phyloP scores from a whole-genome alignment of 768 basidiomycete species.

The Pulveroboletus sp. region DNA sequence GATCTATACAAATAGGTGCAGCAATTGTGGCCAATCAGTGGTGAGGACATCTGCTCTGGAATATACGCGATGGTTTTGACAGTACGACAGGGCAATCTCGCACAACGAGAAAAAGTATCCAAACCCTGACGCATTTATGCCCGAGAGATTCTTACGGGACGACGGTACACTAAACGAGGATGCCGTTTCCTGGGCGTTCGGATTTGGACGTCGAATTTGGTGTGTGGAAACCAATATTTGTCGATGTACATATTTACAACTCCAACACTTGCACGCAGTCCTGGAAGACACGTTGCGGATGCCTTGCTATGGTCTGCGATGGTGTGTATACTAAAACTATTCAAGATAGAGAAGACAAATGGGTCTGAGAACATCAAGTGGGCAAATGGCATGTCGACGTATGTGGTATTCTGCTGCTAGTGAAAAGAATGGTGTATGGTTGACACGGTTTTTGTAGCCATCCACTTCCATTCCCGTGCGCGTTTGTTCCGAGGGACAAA shows the following conservation, averaged over 20 bases:
- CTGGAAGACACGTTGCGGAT: constrained; percentile 22
- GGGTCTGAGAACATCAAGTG: constrained; percentile 17
- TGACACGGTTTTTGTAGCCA: background rate
- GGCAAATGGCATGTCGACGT: constrained; percentile 13
- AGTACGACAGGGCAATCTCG: constrained; percentile 36
- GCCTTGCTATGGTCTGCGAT: constrained; percentile 23
- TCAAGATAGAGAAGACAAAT: constrained; percentile 16
- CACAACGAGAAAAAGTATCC: constrained; percentile 37
- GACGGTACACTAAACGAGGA: constrained; percentile 19
- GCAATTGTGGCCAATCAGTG: constrained; percentile 11
- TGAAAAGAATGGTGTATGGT: too few relatives aligned
- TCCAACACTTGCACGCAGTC: background rate
- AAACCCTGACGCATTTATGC: constrained; percentile 32
- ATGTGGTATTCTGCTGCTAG: background rate
- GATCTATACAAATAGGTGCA: constrained; percentile 4
- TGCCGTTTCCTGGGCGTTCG: constrained; percentile 10
- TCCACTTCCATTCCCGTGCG: constrained; percentile 20
- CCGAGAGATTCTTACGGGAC: constrained; percentile 34
- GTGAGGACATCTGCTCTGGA: background rate
- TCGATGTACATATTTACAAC: background rate
- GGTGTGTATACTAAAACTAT: constrained; percentile 13
- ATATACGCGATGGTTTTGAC: background rate
- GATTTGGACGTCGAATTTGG: constrained; percentile 24
- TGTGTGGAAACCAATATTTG: background rate
- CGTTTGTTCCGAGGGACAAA: constrained; percentile 14